A percentile compares a stretch with the other conserved stretches of the same genome.
phyloP scores from a whole-genome alignment of 1,139 yeast genomes.

The Debaryomyces subglobosus region DNA sequence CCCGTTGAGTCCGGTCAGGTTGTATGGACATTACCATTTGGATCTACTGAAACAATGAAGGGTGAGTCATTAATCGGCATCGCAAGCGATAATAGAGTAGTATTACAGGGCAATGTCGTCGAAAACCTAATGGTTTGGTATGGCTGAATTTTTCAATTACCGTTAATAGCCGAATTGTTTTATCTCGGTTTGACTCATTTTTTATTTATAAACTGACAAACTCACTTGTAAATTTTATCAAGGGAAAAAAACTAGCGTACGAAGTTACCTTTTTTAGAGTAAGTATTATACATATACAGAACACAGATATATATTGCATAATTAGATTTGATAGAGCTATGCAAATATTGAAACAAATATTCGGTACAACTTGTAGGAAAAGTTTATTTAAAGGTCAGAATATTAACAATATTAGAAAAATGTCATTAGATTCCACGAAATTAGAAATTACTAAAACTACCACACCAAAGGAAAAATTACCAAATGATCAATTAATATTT shows the following conservation, averaged over 20 bases:
- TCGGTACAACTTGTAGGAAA: background rate
- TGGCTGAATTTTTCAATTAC: constrained; percentile 7
- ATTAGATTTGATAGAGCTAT: constrained; percentile 6
- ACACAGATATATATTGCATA: constrained; percentile 4
- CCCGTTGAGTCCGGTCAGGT: constrained; percentile 24
- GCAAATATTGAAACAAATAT: constrained; percentile 6
- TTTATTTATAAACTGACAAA: constrained; percentile 6
- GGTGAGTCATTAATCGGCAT: constrained; percentile 20
- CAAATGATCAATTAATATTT: constrained; percentile 78
- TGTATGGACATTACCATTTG: constrained; percentile 37
- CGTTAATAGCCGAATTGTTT: constrained; percentile 9
- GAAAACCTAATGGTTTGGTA: constrained; percentile 39
- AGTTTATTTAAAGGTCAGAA: background rate
- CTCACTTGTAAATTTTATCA: background rate
- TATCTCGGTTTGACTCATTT: constrained; percentile 10
- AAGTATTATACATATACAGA: constrained; percentile 5
- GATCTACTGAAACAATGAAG: constrained; percentile 5
- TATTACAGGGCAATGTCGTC: constrained; percentile 36
- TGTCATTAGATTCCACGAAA: constrained; percentile 66
- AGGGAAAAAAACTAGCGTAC: constrained; percentile 1
- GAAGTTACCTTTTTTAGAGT: background rate
- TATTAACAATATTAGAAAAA: constrained; percentile 9
- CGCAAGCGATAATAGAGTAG: constrained; percentile 31
- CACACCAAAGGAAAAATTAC: constrained; percentile 64
- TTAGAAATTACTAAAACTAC: constrained; percentile 59